Conservation (phyloP, 257 asterid genomes). For the Solanum virginianum region DNA sequence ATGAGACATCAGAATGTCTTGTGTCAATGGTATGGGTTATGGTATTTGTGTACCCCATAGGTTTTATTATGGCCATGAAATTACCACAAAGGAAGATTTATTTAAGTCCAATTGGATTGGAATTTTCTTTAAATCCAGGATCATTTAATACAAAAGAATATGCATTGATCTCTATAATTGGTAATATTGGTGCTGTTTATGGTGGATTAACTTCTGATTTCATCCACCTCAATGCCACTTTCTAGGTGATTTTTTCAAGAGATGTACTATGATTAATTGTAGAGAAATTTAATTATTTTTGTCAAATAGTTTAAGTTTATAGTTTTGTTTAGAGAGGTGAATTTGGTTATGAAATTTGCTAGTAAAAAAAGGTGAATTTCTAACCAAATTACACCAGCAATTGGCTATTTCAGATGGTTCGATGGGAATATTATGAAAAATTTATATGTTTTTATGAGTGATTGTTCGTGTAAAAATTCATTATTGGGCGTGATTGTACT, state of each 20-base stretch:
- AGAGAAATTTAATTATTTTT: too few species aligned
- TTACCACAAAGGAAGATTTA: constrained; percentile 34
- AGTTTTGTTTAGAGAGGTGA: background rate
- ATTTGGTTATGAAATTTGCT: background rate
- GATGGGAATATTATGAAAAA: too few species aligned
- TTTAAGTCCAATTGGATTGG: constrained; percentile 24
- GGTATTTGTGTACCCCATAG: constrained; percentile 22
- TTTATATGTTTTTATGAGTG: too few species aligned
- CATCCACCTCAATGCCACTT: background rate
- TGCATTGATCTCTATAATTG: constrained; percentile 52
- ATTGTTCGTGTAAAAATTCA: too few species aligned
- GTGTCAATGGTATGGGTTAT: constrained; percentile 29
- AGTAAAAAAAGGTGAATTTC: too few species aligned
- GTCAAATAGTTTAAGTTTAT: too few species aligned
- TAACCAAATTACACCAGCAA: too few species aligned
- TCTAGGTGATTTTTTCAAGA: background rate
- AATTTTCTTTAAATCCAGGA: constrained; percentile 46
- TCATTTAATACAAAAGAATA: constrained; percentile 43
- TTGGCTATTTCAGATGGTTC: background rate
- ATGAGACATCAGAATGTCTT: constrained; percentile 37
- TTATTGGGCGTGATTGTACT: too few species aligned
- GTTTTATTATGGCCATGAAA: constrained; percentile 33
- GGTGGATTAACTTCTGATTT: constrained; percentile 46
- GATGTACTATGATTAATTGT: background rate
- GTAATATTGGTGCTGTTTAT: constrained; percentile 42